Conservation (phyloP, 139 green algal species). For the Eudorina sp. region DNA sequence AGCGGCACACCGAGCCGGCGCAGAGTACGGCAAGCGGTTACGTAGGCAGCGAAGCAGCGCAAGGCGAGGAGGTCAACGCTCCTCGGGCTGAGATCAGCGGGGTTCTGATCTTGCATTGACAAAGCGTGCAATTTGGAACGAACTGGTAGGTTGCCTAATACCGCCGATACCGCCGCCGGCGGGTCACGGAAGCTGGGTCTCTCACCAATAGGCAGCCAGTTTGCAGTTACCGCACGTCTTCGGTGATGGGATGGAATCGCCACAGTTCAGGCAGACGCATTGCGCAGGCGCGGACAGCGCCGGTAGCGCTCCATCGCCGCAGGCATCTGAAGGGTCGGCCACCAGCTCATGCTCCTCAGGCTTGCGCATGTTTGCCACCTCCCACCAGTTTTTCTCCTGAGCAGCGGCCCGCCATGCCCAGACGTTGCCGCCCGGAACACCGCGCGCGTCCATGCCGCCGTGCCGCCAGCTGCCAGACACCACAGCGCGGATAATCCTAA, state of each 20-base stretch:
- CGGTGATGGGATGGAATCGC: neutral
- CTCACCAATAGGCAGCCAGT: constrained; percentile 30
- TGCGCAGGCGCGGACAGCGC: neutral
- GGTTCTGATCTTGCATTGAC: too few relatives aligned
- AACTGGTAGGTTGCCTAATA: too few relatives aligned
- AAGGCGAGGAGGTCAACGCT: neutral
- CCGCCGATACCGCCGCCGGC: neutral
- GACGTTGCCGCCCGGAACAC: neutral
- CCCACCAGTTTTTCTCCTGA: constrained; percentile 31
- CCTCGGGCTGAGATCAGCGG: neutral
- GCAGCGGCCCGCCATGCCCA: neutral
- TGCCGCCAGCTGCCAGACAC: neutral
- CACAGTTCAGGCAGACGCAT: constrained; percentile 12
- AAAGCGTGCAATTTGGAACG: too few relatives aligned
- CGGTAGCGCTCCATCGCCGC: neutral
- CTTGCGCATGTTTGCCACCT: neutral
- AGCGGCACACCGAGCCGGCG: too few relatives aligned
- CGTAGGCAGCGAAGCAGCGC: neutral
- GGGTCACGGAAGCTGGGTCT: neutral
- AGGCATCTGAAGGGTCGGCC: too few relatives aligned
- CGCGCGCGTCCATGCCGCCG: neutral
- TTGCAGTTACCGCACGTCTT: constrained; percentile 32
- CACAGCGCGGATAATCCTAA: neutral
- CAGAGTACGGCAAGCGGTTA: neutral
- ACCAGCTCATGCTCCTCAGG: neutral